Conservation (phyloP, 2,329 filamentous ascomycete genomes). For the Fusarium dlaminii region DNA sequence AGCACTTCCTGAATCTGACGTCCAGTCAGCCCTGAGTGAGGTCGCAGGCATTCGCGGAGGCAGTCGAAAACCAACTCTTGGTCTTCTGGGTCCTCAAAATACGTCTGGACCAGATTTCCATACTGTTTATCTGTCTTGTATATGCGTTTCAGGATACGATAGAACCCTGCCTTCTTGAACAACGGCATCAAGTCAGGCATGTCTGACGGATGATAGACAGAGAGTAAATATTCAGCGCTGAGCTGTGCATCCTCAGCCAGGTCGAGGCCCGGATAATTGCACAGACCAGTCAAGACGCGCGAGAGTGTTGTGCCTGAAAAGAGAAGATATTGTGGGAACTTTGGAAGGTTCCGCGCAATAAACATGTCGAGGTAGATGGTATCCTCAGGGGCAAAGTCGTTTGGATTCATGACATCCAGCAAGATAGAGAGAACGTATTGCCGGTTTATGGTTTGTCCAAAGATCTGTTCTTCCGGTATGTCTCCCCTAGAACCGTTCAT, state of each 20-base stretch:
- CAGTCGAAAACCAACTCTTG: conserved; percentile 80
- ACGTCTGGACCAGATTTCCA: conserved; percentile 78
- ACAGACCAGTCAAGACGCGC: conserved; percentile 82
- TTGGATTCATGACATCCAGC: conserved; percentile 85
- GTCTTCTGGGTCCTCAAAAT: conserved; percentile 86
- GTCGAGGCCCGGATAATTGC: conserved; percentile 81
- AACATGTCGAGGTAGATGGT: conserved; percentile 99
- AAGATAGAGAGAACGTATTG: conserved; percentile 94
- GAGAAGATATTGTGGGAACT: conserved; percentile 95
- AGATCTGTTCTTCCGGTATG: conserved; percentile 71
- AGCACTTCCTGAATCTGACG: conserved; percentile 80
- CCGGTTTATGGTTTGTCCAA: conserved; percentile 79
- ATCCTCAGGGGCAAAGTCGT: conserved; percentile 80
- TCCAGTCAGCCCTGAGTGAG: conserved; percentile 68
- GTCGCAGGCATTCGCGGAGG: conserved; percentile 77
- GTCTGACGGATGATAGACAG: conserved; percentile 90
- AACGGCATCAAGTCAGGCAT: conserved; percentile 78
- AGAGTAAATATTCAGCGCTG: conserved; percentile 95
- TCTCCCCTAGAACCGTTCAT: conserved; percentile 63
- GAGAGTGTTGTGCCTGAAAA: conserved; percentile 88
- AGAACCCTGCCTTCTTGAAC: conserved; percentile 84
- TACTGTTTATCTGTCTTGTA: conserved; percentile 85
- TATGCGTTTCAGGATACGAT: conserved; percentile 88
- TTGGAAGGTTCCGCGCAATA: conserved; percentile 92
- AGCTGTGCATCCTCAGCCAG: conserved; percentile 93